phyloP scores from a whole-genome alignment of 2,329 filamentous ascomycete species.

The Emergomyces pasteurianus region DNA sequence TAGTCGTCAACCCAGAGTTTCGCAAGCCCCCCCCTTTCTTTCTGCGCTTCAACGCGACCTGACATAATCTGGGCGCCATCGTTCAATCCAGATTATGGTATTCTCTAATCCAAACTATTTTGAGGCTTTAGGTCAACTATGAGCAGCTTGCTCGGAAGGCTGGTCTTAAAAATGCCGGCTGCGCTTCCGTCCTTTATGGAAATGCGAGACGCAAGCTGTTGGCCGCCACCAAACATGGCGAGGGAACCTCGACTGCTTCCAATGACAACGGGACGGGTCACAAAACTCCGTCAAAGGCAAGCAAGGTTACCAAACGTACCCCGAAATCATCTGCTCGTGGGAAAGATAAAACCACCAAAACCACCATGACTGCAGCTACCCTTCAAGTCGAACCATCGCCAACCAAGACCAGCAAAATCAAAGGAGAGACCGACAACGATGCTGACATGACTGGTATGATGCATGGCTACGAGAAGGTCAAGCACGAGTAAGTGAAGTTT shows the following conservation, averaged over 20 bases:
- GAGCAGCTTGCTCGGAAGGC: slow-evolving; percentile 24
- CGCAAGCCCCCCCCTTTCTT: background rate
- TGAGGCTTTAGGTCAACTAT: slow-evolving; percentile 25
- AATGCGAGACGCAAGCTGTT: slow-evolving; percentile 28
- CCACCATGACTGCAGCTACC: background rate
- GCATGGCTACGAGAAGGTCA: background rate
- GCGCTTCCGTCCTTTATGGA: slow-evolving; percentile 25
- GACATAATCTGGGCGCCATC: background rate
- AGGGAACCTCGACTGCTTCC: background rate
- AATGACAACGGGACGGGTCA: background rate
- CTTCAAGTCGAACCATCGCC: background rate
- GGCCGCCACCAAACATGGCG: slow-evolving; percentile 1
- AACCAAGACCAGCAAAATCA: background rate
- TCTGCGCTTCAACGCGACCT: background rate
- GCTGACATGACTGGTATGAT: background rate
- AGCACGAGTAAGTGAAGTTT: background rate
- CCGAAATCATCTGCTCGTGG: slow-evolving; percentile 6
- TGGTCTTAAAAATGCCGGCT: slow-evolving; percentile 25
- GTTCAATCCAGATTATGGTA: background rate
- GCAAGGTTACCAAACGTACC: slow-evolving; percentile 10
- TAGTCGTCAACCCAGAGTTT: background rate
- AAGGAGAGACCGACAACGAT: background rate
- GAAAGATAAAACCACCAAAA: slow-evolving; percentile 4
- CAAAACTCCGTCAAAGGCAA: slow-evolving; percentile 4
- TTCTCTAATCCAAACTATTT: background rate